Base-by-base conservation (phyloP, 2,329 filamentous ascomycete species). In the Colletotrichum higginsianum region DNA sequence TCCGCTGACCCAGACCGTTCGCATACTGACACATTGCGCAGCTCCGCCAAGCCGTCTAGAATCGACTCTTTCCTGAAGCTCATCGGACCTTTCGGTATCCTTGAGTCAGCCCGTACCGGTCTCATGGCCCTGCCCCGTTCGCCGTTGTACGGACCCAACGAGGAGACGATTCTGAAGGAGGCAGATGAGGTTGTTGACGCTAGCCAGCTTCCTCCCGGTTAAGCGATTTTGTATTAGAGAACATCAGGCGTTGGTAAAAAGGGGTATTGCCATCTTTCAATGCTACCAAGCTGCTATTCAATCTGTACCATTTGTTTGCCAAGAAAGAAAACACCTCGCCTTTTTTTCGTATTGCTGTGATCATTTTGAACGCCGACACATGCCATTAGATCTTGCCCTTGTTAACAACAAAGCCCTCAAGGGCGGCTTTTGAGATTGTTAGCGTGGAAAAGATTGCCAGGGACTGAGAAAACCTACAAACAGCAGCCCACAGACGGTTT, bases 51-150 rank as follows among this genome's bases (percentile, higher is more conserved):
- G 84, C 95, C 94, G 46, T 90, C 88, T 73, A 92, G 96, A 83
- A 98, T 99, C 80, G 95, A 99, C 84, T 97, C 95, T 2, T 99
- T 98, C 87, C 92, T 99, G 85, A 99, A 98, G 86, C 89, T 99
- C 74, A 92, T 99, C 79, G 88, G 91, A 68, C 96, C 96, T 15
- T 99, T 98, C 81, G 96, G 96, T 79, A 98, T 99, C 77, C 89
- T 99, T 62, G 96, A 99, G 85, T 98, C 95, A 61, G 95, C 96
- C 62, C 91, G 96, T 73, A 98, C 96, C 69, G 96, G 96, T 82
- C 88, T 99, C 71, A 99, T 98, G 96, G 96, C 96, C 58, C 88
- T 99, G 75, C 96, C 96, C 69, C 93, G 96, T 76, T 98, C 96
- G 46, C 96, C 96, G 49, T 90, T 99, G 57, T 90, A 93, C 74